These are phyloP conservation scores for Zizania palustris DNA, from an alignment of 202 grass and related monocot species.

Conservation along the genomic window DNA sequence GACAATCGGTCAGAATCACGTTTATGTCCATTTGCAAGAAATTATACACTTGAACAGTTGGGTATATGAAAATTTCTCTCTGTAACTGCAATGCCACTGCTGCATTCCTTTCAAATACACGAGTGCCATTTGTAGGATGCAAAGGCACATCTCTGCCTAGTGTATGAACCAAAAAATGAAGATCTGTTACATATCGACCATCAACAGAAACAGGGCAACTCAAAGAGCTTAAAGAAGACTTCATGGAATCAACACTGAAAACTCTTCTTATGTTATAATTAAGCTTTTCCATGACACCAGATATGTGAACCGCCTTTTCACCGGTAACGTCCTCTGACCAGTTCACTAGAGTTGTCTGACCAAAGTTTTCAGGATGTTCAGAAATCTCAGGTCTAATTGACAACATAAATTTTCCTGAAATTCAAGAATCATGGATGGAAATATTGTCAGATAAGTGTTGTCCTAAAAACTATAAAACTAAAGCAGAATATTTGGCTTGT, in stretches of 20 bases:
- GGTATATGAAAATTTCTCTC: conserved; percentile 84
- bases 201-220: conserved; percentile 65
- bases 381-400: conserved; percentile 76
- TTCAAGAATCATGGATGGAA: conserved; percentile 30
- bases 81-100: conserved; percentile 65
- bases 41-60: conserved; percentile 83
- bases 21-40: conserved; percentile 73
- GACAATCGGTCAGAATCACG: conserved; percentile 64
- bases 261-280: conserved; percentile 76
- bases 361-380: conserved; percentile 46
- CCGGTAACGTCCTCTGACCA: conserved; percentile 82
- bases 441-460: conserved; percentile 21
- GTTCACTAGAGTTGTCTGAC: conserved; percentile 42
- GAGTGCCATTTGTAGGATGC: conserved; percentile 52
- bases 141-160: conserved; percentile 78
- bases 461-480: conserved; percentile 19
- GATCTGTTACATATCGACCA: conserved; percentile 55
- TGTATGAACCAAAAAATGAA: conserved; percentile 83
- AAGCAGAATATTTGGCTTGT: conserved; percentile 30
- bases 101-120: conserved; percentile 49
- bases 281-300: conserved; percentile 73
- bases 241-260: conserved; percentile 65
- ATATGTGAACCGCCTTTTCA: conserved; percentile 59
- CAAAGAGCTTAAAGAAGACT: conserved; percentile 79
- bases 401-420: conserved; percentile 85